Conservation (phyloP, 2,329 filamentous ascomycete species). For the Chaetomium sp. region DNA sequence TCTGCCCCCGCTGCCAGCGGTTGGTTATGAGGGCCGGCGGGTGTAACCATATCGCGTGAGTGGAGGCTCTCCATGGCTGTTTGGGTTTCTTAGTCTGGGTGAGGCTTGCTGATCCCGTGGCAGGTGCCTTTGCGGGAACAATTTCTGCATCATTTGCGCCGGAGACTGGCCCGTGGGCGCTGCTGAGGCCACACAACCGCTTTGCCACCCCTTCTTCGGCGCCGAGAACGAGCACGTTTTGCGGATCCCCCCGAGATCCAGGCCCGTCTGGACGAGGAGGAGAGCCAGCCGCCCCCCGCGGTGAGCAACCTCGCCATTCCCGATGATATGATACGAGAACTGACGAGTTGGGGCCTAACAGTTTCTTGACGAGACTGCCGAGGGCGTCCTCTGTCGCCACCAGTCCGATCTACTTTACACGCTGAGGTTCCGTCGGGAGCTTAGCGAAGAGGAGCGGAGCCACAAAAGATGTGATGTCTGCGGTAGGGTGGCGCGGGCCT, state of each 20-base stretch:
- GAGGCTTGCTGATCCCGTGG: neutral
- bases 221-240: slow-evolving; percentile 10
- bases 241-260: slow-evolving; percentile 12
- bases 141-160: slow-evolving; percentile 23
- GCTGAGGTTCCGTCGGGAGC: slow-evolving; percentile 13
- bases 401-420: neutral
- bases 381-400: slow-evolving; percentile 13
- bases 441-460: neutral
- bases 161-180: neutral
- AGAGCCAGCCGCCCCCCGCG: neutral
- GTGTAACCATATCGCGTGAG: slow-evolving; percentile 24
- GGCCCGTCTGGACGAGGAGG: slow-evolving; percentile 10
- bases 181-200: no score
- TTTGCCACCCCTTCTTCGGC: slow-evolving; percentile 11
- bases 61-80: neutral
- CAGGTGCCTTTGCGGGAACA: slow-evolving; percentile 20
- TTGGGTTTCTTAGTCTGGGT: no score
- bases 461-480: slow-evolving; percentile 12
- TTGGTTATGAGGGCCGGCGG: slow-evolving; percentile 3
- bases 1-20: slow-evolving; percentile 14
- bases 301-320: slow-evolving; percentile 1
- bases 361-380: neutral
- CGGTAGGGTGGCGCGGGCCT: neutral
- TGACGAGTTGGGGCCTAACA: neutral
- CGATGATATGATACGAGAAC: neutral